Evolutionary conservation across 164 flowering plant genomes (phyloP).

Genomic region (Euptelea pleiosperma): DNA sequence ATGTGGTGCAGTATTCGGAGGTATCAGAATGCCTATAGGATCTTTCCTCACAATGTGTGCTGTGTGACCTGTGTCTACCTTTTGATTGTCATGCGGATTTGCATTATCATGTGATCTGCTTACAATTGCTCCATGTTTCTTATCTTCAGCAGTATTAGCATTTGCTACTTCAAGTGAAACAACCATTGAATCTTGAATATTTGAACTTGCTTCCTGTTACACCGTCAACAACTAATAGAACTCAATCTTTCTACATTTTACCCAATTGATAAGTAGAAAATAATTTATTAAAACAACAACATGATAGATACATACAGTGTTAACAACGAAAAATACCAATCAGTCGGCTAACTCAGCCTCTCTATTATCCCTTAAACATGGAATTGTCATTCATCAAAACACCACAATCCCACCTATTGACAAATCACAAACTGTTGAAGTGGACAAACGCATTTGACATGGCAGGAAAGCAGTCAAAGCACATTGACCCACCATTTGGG

Average conservation of each 20-base stretch:
- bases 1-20: conserved; percentile 27
- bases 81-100: conserved; percentile 23
- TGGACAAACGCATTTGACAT: not conserved
- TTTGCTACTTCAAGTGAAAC: conserved; percentile 20
- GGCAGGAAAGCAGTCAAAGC: too few relatives aligned
- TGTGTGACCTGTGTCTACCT: conserved; percentile 26
- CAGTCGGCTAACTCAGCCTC: not conserved
- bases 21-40: conserved; percentile 22
- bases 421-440: not conserved
- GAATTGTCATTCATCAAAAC: not conserved
- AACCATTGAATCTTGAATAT: conserved; percentile 22
- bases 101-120: conserved; percentile 22
- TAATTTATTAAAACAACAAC: not conserved
- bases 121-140: conserved; percentile 18
- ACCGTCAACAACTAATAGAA: conserved; percentile 10
- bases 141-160: conserved; percentile 21
- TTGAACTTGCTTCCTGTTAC: conserved; percentile 36
- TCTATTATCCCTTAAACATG: not conserved
- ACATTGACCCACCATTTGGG: too few relatives aligned
- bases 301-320: not conserved
- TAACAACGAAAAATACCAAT: too few relatives aligned
- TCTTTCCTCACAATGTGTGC: conserved; percentile 23
- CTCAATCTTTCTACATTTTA: not conserved
- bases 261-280: not conserved
- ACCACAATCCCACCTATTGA: not conserved